phyloP scores from a whole-genome alignment of 352 stramenopile species.

The Hyphochytrium catenoides region DNA sequence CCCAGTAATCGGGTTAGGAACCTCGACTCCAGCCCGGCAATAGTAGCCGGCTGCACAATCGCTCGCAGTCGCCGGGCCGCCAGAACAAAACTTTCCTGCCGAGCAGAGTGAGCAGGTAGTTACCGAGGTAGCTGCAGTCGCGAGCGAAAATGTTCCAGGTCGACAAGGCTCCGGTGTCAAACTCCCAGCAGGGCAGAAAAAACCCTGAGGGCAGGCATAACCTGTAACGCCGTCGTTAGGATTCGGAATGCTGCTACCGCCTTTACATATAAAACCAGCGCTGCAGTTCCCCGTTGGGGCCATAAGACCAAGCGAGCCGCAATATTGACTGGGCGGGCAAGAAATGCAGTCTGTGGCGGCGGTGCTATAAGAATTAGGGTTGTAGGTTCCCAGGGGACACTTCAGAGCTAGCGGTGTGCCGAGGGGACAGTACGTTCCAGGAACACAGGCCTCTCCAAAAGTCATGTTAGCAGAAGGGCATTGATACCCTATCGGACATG shows the following conservation, averaged over 20 bases:
- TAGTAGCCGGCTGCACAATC: slow-evolving; percentile 18
- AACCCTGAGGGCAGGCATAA: no score
- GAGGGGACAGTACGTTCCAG: slow-evolving; percentile 13
- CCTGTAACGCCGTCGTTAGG: slow-evolving; percentile 24
- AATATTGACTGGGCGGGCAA: slow-evolving; percentile 51
- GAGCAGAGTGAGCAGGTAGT: no score
- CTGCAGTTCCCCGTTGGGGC: slow-evolving; percentile 40
- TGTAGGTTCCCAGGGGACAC: slow-evolving; percentile 16
- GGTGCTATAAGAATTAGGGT: slow-evolving; percentile 27
- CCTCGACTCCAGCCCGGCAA: slow-evolving; percentile 7
- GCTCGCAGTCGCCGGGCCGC: no score
- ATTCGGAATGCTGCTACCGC: slow-evolving; percentile 20
- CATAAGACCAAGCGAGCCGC: slow-evolving; percentile 28
- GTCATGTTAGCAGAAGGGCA: slow-evolving; percentile 3
- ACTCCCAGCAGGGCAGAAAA: slow-evolving; percentile 24
- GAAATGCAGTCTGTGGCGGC: slow-evolving; percentile 33
- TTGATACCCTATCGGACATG: slow-evolving; percentile 5
- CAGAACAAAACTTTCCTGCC: no score
- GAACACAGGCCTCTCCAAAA: slow-evolving; percentile 8
- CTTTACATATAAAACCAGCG: slow-evolving; percentile 48
- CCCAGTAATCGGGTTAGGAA: slow-evolving; percentile 2
- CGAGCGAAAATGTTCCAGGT: slow-evolving; percentile 26
- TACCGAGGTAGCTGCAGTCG: no score
- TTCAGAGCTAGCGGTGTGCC: slow-evolving; percentile 4
- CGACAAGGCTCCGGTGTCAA: slow-evolving; percentile 20